Evolutionary conservation across 768 basidiomycete species (phyloP), one percentile per base, ranked within the genome.

Genomic region (Botryobasidium botryosum): DNA sequence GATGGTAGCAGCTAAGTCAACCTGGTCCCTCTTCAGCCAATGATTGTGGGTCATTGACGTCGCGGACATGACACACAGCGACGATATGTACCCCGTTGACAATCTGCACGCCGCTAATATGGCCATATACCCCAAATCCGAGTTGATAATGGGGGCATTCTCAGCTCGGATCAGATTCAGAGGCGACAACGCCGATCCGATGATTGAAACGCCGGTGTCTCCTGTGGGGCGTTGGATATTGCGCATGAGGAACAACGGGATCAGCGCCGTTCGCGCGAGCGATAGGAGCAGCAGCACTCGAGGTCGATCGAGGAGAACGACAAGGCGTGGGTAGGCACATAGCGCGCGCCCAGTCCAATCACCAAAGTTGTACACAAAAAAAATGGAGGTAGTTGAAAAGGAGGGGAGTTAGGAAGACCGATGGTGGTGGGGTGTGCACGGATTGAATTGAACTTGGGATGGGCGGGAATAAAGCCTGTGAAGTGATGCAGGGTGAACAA

Each of bases 221-320:
- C n/a, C n/a, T n/a, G n/a, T n/a, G n/a, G n/a, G n/a, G n/a, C n/a
- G n/a, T n/a, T n/a, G n/a, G n/a, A 91, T 62, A 56, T 94, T 94
- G 68, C 88, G 92, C 61, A 79, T 66, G n/a, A 92, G 68, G 60
- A 92, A 79, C 32, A 90, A 54, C 24, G 86, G 86, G 39, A 94
- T 72, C 62, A 92, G 91, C 26, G 87, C 55, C 2, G 77, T 80
- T 43, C 90, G 75, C 3, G 72, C 59, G 33, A 81, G 57, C 12
- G 86, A 78, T 20, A 85, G 61, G 5, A 57, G 55, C 15, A 86
- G 57, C 29, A 91, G 69, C 27, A n/a, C n/a, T n/a, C n/a, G n/a
- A n/a, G n/a, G n/a, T n/a, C n/a, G 68, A 69, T 21, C 64, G 68
- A 4, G 72, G 70, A 3, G 75, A 76, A 87, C 62, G 26, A 77